These are phyloP conservation scores for Dichomitus squalens DNA, from an alignment of 1,284 basidiomycete genomes.

Conservation along the genomic window DNA sequence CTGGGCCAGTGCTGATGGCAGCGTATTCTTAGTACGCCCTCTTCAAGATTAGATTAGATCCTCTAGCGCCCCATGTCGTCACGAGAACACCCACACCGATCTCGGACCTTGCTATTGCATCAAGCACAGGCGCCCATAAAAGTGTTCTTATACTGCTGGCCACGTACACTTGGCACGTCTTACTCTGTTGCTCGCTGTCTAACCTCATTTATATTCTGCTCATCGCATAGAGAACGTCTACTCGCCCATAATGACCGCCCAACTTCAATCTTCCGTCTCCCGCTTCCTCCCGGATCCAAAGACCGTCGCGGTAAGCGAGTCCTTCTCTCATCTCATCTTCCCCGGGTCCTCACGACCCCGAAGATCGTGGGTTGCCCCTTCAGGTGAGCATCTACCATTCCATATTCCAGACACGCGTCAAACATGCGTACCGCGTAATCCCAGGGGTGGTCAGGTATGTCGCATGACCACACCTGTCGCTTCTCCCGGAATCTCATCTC, in stretches of 20 bases:
- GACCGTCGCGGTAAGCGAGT: slow-evolving; percentile 60
- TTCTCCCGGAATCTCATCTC: slow-evolving; percentile 9
- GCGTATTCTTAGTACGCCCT: slow-evolving; percentile 14
- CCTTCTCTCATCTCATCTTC: background rate
- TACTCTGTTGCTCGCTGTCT: slow-evolving; percentile 1
- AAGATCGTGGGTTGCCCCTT: slow-evolving; percentile 79
- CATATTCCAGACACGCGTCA: background rate
- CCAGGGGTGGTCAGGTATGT: slow-evolving; percentile 59
- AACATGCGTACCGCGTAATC: background rate
- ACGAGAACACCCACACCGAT: background rate
- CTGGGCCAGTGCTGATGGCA: background rate
- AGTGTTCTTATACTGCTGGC: slow-evolving; percentile 15
- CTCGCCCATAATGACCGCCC: slow-evolving; percentile 17
- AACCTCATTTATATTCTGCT: background rate
- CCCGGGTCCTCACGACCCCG: slow-evolving; percentile 5
- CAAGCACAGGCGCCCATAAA: slow-evolving; percentile 12
- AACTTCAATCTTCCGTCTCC: slow-evolving; percentile 29
- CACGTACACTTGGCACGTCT: slow-evolving; percentile 4
- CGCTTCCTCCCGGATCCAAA: slow-evolving; percentile 68
- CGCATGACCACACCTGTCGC: background rate
- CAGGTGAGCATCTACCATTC: slow-evolving; percentile 48
- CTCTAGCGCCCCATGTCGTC: background rate
- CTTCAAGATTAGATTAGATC: slow-evolving; percentile 22
- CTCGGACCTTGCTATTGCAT: slow-evolving; percentile 16
- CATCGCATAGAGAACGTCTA: background rate